Percentiles rank a stretch among this genome's conserved stretches.
Conservation (phyloP, 805 yeast genomes). For the Komagataella ulmi region DNA sequence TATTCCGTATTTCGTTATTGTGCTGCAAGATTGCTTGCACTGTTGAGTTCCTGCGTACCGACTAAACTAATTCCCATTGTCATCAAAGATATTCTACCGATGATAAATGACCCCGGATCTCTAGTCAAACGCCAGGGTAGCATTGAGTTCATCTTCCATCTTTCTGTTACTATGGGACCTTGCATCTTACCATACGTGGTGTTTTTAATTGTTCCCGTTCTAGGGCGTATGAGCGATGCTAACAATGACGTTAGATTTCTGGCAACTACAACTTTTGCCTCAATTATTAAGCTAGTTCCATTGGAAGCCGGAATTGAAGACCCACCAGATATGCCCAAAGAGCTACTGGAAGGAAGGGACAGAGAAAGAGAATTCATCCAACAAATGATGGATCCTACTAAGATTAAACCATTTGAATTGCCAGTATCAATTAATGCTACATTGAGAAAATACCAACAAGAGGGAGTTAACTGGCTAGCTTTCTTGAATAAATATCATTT, state of each 20-base stretch:
- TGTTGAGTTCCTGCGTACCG: constrained; percentile 58
- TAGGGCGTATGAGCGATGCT: constrained; percentile 97
- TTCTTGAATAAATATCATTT: constrained; percentile 87
- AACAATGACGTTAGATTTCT: constrained; percentile 77
- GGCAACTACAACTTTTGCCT: constrained; percentile 94
- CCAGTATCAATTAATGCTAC: constrained; percentile 92
- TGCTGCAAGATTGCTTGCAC: constrained; percentile 79
- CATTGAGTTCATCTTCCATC: constrained; percentile 79
- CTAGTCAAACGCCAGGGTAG: constrained; percentile 81
- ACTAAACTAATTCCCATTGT: constrained; percentile 62
- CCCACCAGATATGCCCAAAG: constrained; percentile 81
- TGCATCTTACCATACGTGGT: constrained; percentile 89
- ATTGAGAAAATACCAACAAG: constrained; percentile 90
- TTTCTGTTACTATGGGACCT: constrained; percentile 75
- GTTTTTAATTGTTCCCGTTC: constrained; percentile 87
- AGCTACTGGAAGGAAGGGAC: constrained; percentile 78
- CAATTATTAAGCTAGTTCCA: constrained; percentile 89
- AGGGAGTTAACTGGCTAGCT: constrained; percentile 97
- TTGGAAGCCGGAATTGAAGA: constrained; percentile 95
- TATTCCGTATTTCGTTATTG: constrained; percentile 80
- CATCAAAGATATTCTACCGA: constrained; percentile 67
- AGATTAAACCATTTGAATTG: constrained; percentile 73
- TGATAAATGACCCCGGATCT: constrained; percentile 64
- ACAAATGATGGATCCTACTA: constrained; percentile 96
- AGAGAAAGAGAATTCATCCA: constrained; percentile 87